Evolutionary conservation across 495 filamentous ascomycete genomes (phyloP).

Genomic region (Aspergillus steynii): DNA sequence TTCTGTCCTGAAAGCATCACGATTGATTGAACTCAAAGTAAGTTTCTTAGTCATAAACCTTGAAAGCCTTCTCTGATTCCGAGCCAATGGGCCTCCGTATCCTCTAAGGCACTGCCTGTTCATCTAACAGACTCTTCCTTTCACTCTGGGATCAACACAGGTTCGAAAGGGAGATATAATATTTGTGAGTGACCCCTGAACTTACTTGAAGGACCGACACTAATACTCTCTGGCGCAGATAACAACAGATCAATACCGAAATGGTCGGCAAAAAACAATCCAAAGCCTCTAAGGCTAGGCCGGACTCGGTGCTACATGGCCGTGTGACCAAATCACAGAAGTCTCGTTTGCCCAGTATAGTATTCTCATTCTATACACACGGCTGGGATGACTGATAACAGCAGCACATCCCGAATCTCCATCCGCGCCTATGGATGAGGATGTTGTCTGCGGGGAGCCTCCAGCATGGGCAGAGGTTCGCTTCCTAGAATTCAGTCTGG

Average conservation of each 20-base stretch:
- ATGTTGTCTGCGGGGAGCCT: slow-evolving; percentile 41
- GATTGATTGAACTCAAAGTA: too few species aligned
- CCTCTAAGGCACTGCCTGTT: too few species aligned
- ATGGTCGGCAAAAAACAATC: not conserved
- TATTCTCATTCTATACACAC: not conserved
- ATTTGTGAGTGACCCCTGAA: too few species aligned
- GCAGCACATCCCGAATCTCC: not conserved
- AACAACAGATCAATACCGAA: not conserved
- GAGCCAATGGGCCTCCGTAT: too few species aligned
- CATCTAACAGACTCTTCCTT: too few species aligned
- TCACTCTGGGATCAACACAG: too few species aligned
- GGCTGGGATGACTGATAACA: not conserved
- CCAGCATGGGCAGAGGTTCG: slow-evolving; percentile 58
- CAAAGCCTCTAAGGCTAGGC: not conserved
- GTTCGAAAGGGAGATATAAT: not conserved
- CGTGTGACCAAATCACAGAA: not conserved
- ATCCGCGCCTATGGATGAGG: not conserved
- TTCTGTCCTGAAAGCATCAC: too few species aligned
- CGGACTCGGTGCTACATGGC: not conserved
- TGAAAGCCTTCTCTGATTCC: too few species aligned
- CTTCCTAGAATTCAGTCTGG: not conserved
- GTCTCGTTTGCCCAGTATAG: not conserved
- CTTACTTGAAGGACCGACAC: too few species aligned
- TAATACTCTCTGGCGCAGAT: not conserved
- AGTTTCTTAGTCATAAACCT: too few species aligned